A percentile compares a stretch with the other conserved stretches of the same genome.
Evolutionary conservation across 2,329 filamentous ascomycete species (phyloP).

Genomic region (Bertia moriformis): DNA sequence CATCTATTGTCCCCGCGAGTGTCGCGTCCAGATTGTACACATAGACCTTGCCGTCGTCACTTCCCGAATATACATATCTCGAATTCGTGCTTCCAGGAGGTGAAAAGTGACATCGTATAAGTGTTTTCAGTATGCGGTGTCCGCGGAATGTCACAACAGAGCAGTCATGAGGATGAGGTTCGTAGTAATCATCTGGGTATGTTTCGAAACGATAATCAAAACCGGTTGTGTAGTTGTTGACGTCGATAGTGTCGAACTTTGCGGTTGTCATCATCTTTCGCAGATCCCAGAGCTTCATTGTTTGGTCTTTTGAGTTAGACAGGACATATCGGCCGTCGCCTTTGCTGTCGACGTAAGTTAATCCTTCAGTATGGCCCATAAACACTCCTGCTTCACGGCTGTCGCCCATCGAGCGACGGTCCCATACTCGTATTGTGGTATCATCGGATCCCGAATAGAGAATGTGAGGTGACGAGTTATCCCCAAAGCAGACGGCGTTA

Average conservation of each 20-base stretch:
- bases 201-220: conserved; percentile 42
- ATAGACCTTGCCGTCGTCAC: conserved; percentile 55
- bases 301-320: conserved; percentile 61
- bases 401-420: conserved; percentile 58
- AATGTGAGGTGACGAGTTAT: conserved; percentile 55
- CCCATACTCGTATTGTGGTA: conserved; percentile 61
- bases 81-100: conserved; percentile 54
- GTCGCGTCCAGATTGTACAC: conserved; percentile 63
- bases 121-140: conserved; percentile 53
- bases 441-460: conserved; percentile 64
- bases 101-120: conserved; percentile 63
- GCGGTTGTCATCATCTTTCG: conserved; percentile 52
- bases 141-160: conserved; percentile 60
- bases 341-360: conserved; percentile 26
- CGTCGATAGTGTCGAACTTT: conserved; percentile 27
- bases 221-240: conserved; percentile 26
- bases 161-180: conserved; percentile 51
- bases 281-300: conserved; percentile 63
- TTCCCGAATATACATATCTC: conserved; percentile 58
- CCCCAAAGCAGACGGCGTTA: conserved; percentile 62
- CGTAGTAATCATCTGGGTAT: conserved; percentile 31
- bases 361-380: conserved; percentile 21
- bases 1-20: conserved; percentile 46
- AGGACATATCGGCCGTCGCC: conserved; percentile 44
- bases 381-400: conserved; percentile 32